Evolutionary conservation across 805 yeast genomes (phyloP).

Genomic region (Metschnikowia noctiluminum): DNA sequence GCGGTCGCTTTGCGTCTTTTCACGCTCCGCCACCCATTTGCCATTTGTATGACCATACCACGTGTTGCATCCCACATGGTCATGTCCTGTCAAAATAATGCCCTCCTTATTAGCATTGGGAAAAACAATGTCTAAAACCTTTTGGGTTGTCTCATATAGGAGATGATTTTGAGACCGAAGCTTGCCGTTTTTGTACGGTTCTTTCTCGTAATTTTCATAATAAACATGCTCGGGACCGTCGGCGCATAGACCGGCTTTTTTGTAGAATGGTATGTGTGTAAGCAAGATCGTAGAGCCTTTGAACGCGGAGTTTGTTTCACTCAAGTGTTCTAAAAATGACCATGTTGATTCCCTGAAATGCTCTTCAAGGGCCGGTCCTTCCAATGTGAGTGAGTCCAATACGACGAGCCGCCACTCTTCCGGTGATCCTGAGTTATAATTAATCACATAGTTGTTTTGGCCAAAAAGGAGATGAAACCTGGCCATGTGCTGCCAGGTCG

Average conservation of each 20-base stretch:
- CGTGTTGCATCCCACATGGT: slow-evolving; percentile 88
- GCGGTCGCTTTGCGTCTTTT: slow-evolving; percentile 23
- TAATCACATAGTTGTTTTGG: slow-evolving; percentile 76
- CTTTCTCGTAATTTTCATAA: slow-evolving; percentile 50
- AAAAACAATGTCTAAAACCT: slow-evolving; percentile 70
- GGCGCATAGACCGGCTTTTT: slow-evolving; percentile 73
- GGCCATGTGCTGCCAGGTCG: slow-evolving; percentile 85
- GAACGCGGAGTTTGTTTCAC: slow-evolving; percentile 46
- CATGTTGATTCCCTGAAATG: slow-evolving; percentile 65
- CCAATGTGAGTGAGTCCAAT: slow-evolving; percentile 75
- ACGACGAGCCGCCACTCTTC: slow-evolving; percentile 90
- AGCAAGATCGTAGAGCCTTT: slow-evolving; percentile 77
- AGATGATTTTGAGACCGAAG: slow-evolving; percentile 86
- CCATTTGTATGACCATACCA: slow-evolving; percentile 49
- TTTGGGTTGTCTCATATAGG: slow-evolving; percentile 59
- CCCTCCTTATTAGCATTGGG: slow-evolving; percentile 63
- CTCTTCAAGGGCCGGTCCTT: slow-evolving; percentile 84
- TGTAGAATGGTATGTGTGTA: slow-evolving; percentile 88
- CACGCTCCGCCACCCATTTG: slow-evolving; percentile 60
- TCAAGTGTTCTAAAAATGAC: slow-evolving; percentile 65
- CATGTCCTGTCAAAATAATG: slow-evolving; percentile 88
- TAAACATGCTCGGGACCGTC: slow-evolving; percentile 71
- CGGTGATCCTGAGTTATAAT: slow-evolving; percentile 57
- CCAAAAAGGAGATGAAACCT: slow-evolving; percentile 77
- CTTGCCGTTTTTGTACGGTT: slow-evolving; percentile 66